Percentiles rank a stretch among this genome's conserved stretches.
phyloP scores from a whole-genome alignment of 306 rosid species.

The Pyrus communis region DNA sequence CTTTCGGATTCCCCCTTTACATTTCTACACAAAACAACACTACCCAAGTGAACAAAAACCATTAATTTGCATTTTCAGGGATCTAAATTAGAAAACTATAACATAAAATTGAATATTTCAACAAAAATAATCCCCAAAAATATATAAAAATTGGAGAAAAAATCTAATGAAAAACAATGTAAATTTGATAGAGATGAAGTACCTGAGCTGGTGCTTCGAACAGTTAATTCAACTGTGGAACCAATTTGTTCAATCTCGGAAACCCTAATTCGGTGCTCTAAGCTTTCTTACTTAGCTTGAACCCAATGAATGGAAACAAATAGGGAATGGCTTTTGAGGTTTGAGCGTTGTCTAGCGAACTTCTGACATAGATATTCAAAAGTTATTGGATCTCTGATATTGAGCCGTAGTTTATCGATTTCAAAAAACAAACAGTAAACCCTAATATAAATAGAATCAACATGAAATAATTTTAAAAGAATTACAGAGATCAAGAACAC shows the following conservation, averaged over 20 bases:
- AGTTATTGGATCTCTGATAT: not conserved
- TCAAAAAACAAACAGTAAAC: not conserved
- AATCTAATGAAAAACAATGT: no score
- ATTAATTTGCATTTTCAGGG: not conserved
- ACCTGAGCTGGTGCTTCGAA: not conserved
- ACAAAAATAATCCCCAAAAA: not conserved
- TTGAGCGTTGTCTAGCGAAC: not conserved
- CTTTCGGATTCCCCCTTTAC: not conserved
- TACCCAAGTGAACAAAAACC: not conserved
- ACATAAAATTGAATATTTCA: not conserved
- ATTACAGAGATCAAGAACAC: no score
- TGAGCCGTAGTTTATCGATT: not conserved
- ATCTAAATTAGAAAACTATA: not conserved
- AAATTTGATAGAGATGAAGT: not conserved
- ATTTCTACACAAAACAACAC: not conserved
- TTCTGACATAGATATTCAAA: not conserved
- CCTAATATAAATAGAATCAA: no score
- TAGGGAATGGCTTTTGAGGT: not conserved
- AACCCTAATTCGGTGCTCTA: constrained; percentile 4
- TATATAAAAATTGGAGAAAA: not conserved
- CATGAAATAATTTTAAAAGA: no score
- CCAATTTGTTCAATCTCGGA: not conserved
- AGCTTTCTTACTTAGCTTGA: not conserved
- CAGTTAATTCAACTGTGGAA: not conserved
- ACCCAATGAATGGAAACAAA: not conserved